Evolutionary conservation across 305 asterid species (phyloP).

Genomic region (Fraxinus velutina): DNA sequence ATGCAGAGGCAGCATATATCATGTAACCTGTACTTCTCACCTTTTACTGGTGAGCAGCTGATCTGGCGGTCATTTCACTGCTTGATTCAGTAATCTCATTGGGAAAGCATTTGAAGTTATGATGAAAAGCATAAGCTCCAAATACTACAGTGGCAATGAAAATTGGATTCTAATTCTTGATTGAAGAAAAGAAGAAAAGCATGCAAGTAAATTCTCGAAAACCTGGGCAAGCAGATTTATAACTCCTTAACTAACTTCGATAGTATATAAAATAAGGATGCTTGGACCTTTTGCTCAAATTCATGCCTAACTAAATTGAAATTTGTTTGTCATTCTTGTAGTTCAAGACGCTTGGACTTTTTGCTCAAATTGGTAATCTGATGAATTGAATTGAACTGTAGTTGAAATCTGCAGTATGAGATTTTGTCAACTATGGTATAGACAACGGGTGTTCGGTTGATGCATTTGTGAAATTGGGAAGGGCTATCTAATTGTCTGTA

Average conservation of each 20-base stretch:
- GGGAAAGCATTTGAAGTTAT: background rate
- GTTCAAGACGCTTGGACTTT: background rate
- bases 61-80: background rate
- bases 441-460: background rate
- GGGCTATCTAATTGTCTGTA: background rate
- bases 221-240: background rate
- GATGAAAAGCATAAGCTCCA: background rate
- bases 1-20: background rate
- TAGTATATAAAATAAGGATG: background rate
- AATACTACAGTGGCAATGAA: background rate
- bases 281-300: background rate
- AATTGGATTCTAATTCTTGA: background rate
- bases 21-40: background rate
- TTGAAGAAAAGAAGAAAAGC: background rate
- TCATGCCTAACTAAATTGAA: background rate
- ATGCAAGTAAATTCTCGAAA: background rate
- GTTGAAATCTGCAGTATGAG: background rate
- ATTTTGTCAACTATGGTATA: background rate
- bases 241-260: background rate
- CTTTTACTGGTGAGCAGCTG: background rate
- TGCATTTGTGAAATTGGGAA: background rate
- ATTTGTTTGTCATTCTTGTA: background rate
- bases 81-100: background rate
- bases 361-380: background rate
- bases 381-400: slow-evolving; percentile 5